Evolutionary conservation across 495 filamentous ascomycete genomes (phyloP).

Genomic region (Aspergillus indologenus): DNA sequence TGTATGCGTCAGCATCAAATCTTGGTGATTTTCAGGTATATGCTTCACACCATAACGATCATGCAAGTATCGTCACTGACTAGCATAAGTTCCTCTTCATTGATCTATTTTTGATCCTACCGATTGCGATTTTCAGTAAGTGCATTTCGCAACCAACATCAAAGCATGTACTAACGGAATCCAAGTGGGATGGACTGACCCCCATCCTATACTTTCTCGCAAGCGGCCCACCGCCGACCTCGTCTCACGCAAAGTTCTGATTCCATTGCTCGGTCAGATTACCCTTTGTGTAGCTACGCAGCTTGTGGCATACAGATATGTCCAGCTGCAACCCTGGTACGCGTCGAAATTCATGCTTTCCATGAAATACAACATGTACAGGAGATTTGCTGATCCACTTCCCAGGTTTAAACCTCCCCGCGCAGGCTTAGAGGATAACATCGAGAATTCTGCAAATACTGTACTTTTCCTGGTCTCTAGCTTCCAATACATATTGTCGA

Average conservation of each 20-base stretch:
- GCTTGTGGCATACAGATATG: slow-evolving; percentile 64
- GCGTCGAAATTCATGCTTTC: slow-evolving; percentile 5
- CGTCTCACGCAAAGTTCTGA: slow-evolving; percentile 89
- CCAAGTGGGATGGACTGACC: slow-evolving; percentile 88
- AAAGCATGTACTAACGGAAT: slow-evolving; percentile 6
- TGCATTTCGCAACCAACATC: slow-evolving; percentile 8
- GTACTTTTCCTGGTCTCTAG: slow-evolving; percentile 84
- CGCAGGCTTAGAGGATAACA: slow-evolving; percentile 70
- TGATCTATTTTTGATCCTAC: slow-evolving; percentile 87
- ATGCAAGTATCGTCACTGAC: slow-evolving; percentile 18
- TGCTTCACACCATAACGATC: background rate
- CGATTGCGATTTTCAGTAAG: slow-evolving; percentile 93
- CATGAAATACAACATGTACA: background rate
- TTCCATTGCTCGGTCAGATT: slow-evolving; percentile 87
- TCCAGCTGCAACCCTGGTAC: slow-evolving; percentile 76
- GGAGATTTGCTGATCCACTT: slow-evolving; percentile 13
- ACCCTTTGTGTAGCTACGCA: slow-evolving; percentile 77
- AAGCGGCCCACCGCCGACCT: slow-evolving; percentile 92
- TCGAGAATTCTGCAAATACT: slow-evolving; percentile 89
- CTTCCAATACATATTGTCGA: slow-evolving; percentile 90
- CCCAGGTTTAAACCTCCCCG: slow-evolving; percentile 75
- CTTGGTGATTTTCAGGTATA: slow-evolving; percentile 89
- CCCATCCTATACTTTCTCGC: slow-evolving; percentile 70
- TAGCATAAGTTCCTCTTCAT: slow-evolving; percentile 77
- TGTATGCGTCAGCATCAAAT: slow-evolving; percentile 94